Evolutionary conservation across 2,329 filamentous ascomycete genomes (phyloP), one percentile per base, ranked within the genome.

Genomic region (Paecilomyces sp.): DNA sequence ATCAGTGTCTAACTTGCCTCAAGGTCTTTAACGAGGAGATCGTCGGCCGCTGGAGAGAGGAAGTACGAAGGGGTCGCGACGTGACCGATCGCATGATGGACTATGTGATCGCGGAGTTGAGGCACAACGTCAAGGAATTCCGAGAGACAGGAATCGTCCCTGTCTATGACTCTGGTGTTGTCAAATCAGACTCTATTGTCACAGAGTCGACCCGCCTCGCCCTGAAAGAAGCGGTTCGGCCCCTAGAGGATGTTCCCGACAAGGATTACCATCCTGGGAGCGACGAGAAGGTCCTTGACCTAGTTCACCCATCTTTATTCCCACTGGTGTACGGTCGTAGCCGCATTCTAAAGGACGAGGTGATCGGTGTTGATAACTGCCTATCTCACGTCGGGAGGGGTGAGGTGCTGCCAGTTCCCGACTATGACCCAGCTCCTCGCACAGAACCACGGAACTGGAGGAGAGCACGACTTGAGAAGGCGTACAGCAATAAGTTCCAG

Each of bases 221-320:
- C 0, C 75, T 89, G 2, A 76, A 71, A 31, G 66, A 70, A 4
- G 81, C 77, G 0, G 81, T 84, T 25, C 68, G 70, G 1, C 71
- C 70, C 0, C 71, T 90, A 0, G 82, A 88, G 64, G 67, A 82
- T 41, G 76, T 84, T 0, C 81, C 81, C 0, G 81, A 83, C 3
- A 56, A 73, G 65, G 86, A 89, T 68, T 90, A 85, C 79, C 86
- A 88, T 69, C 86, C 86, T 0, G 75, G 80, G 2, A 85, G 82
- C 0, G 74, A 84, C 33, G 70, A 75, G 0, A 81, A 81, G 60
- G 86, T 90, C 0, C 78, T 88, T 1, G 81, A 90, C 67, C 73
- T 90, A 0, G 81, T 90, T 1, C 83, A 90, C 62, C 87, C 87
- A 0, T 89, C 86, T 0, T 63, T 75, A 4, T 76, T 70, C 56